phyloP scores from a whole-genome alignment of 2,329 filamentous ascomycete genomes.

The Reticulascus tulasneorum region DNA sequence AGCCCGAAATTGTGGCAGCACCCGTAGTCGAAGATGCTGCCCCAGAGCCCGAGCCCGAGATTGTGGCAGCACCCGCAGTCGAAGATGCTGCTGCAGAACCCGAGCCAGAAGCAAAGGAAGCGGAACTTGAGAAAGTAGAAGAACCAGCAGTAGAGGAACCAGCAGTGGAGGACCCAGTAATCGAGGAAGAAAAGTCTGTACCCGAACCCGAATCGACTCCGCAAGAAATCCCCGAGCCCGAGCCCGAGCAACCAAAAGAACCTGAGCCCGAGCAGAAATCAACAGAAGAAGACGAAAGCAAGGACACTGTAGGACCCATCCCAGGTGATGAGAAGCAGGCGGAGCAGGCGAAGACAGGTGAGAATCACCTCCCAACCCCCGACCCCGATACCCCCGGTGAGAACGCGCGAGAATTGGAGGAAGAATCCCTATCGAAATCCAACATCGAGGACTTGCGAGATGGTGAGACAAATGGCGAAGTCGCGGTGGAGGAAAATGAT shows the following conservation, averaged over 20 bases:
- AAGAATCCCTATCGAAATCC: too few species aligned
- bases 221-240: background rate
- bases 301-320: slow-evolving; percentile 15
- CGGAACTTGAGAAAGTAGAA: background rate
- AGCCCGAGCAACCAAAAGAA: background rate
- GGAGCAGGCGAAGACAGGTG: slow-evolving; percentile 22
- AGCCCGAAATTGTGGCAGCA: background rate
- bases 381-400: slow-evolving; percentile 19
- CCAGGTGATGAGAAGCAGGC: slow-evolving; percentile 1
- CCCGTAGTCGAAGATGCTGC: background rate
- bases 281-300: slow-evolving; percentile 14
- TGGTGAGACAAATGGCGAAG: too few species aligned
- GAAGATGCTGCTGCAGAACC: too few species aligned
- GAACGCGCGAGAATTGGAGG: slow-evolving; percentile 9
- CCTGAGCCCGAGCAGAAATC: slow-evolving; percentile 3
- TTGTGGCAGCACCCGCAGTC: too few species aligned
- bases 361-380: slow-evolving; percentile 23
- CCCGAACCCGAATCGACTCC: background rate
- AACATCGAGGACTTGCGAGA: too few species aligned
- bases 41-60: too few species aligned
- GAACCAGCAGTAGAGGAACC: slow-evolving; percentile 1
- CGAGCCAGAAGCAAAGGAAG: slow-evolving; percentile 3
- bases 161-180: slow-evolving; percentile 6
- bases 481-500: too few species aligned
- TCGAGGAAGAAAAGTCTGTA: background rate